phyloP scores from a whole-genome alignment of 768 basidiomycete genomes.

The Mycena venus region DNA sequence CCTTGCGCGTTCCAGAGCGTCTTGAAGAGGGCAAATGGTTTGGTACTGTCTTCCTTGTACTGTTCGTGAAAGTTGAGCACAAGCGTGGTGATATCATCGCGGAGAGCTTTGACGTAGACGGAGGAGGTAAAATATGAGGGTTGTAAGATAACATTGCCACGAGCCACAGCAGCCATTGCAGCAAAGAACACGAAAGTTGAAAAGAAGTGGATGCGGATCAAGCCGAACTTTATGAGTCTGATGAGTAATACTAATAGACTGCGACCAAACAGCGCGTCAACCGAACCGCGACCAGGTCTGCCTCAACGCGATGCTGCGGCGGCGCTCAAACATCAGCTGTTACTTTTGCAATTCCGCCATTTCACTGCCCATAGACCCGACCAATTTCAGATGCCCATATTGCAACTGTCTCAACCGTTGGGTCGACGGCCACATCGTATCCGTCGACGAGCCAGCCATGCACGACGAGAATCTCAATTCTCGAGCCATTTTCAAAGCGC shows the following conservation, averaged over 20 bases:
- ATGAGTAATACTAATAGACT: too few relatives aligned
- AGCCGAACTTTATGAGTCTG: too few relatives aligned
- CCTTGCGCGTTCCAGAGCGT: constrained; percentile 73
- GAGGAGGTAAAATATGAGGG: constrained; percentile 86
- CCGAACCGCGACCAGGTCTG: constrained; percentile 42
- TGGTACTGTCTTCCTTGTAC: constrained; percentile 49
- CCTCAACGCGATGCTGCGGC: constrained; percentile 62
- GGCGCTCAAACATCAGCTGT: constrained; percentile 66
- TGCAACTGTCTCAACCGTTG: constrained; percentile 85
- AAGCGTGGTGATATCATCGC: constrained; percentile 73
- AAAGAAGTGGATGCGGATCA: background rate
- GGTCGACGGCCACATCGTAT: constrained; percentile 79
- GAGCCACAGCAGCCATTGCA: constrained; percentile 64
- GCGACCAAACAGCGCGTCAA: constrained; percentile 32
- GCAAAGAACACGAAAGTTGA: constrained; percentile 31
- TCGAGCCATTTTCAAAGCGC: constrained; percentile 76
- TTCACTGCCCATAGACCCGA: constrained; percentile 60
- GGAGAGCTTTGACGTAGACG: constrained; percentile 72
- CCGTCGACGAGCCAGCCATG: constrained; percentile 93
- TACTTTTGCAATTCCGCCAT: constrained; percentile 76
- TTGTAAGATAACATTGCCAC: constrained; percentile 76
- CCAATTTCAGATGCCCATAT: constrained; percentile 73
- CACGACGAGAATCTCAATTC: constrained; percentile 82
- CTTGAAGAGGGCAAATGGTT: constrained; percentile 82
- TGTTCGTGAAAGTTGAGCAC: constrained; percentile 65